Base-by-base conservation (phyloP, 441 rosid genomes). In the Erysimum pusillum region DNA sequence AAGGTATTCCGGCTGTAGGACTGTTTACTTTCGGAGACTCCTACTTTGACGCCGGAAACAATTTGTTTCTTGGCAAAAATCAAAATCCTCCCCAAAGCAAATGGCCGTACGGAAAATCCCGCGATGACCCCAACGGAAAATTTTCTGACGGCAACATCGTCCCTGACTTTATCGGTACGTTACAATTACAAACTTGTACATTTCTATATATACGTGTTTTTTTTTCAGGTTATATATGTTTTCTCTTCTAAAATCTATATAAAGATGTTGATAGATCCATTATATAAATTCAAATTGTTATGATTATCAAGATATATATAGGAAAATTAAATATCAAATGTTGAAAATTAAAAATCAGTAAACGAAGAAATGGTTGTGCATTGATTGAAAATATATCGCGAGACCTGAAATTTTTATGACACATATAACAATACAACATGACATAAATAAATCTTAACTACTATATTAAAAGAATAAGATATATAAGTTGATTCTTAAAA, bases 41-140 rank as follows among this genome's bases (percentile, higher is more conserved):
- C 2, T 25, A 13, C 36, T 73, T 63, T 34, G 76, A 73, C 39
- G 34, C 11, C 13, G 70, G 70, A 9, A 73, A 73, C 76, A 63
- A 73, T 41, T 15, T 51, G 54, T 63, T 17, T 41, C 20, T 63
- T 0, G 41, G 10, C 41, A 17, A 12, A 22, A 13, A 28, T 4
- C 39, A 39, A 28, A 2, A 11, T 5, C 69, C 34, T 39, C 63
- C 64, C 22, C 49, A 56, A 53, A 20, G 8, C 61, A 0, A 0
- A 2, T 74, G 77, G 77, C 71, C 77, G 20, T 74, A 63, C 36
- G 77, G 77, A 20, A 74, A 74, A 58, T 75, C 78, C 20, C 45
- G 45, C 7, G 78, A 74, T 36, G 28, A 66, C 22, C 78, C 78
- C 17, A 44, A 42, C 46, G 78, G 78, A 13, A 54, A 58, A 2